Evolutionary conservation across 768 basidiomycete species (phyloP), one percentile per base, ranked within the genome.

Genomic region (Collybia sp.): DNA sequence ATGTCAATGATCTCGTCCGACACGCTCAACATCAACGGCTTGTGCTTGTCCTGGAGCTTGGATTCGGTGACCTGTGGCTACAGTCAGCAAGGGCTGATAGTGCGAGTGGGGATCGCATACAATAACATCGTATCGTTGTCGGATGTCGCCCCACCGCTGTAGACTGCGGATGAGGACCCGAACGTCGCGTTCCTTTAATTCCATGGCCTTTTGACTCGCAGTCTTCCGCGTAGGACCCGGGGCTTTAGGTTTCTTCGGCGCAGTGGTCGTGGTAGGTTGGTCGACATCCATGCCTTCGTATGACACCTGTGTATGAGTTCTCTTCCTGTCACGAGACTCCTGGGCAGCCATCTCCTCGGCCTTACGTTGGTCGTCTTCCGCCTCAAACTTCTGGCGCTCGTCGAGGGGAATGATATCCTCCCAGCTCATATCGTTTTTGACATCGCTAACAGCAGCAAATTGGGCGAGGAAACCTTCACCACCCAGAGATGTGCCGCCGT

Each of bases 351-450:
- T 59, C 49, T 92, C 87, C 55, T 91, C 86, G 32, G 78, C 79
- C 57, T 82, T 83, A 47, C 79, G 74, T 47, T 84, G 76, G 49
- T 85, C 84, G 49, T 91, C 85, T 53, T 94, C 93, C 20, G 78
- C 76, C 49, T 92, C 92, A 37, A 85, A 80, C 61, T 80, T 83
- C 63, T 85, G 82, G 5, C 96, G 85, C 57, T 93, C 93, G 17
- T 94, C 93, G 8, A 88, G 63, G 13, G 96, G 96, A 56, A 99
- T 98, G 65, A 99, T 98, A 50, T 98, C 96, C 60, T 99, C 96
- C 96, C 96, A 99, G 58, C 66, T 92, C 82, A 95, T 93, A 68
- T 98, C 95, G 61, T 93, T 92, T 77, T 97, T 98, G 61, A 99
- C 84, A 63, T 99, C 96, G 65, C 93, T 96, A 54, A 98, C 91